Conservation (phyloP, 108 stramenopile species). For the Epipyxis sp. region DNA sequence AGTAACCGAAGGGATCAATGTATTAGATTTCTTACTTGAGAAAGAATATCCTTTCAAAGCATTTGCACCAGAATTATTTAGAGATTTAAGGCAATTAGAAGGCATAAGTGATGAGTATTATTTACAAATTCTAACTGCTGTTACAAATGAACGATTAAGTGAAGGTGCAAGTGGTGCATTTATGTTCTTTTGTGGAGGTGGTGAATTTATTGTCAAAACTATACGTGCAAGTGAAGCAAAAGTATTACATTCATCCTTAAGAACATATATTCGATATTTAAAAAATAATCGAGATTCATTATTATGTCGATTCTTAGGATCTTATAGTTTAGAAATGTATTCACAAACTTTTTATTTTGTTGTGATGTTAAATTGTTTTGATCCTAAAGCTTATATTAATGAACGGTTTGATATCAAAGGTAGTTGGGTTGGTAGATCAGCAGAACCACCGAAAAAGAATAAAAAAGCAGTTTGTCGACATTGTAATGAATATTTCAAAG, state of each 20-base stretch:
- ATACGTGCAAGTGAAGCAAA: constrained; percentile 13
- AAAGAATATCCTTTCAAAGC: constrained; percentile 20
- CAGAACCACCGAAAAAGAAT: constrained; percentile 11
- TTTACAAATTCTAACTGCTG: background rate
- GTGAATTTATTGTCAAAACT: constrained; percentile 29
- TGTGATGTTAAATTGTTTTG: constrained; percentile 26
- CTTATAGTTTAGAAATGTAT: constrained; percentile 19
- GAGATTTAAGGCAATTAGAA: background rate
- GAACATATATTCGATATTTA: background rate
- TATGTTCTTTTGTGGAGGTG: constrained; percentile 33
- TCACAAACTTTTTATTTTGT: constrained; percentile 30
- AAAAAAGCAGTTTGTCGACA: constrained; percentile 26
- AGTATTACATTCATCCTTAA: constrained; percentile 10
- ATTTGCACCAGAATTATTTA: constrained; percentile 22
- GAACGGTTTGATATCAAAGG: constrained; percentile 35
- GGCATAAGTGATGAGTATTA: constrained; percentile 19
- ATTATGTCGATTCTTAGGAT: constrained; percentile 21
- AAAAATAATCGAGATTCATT: constrained; percentile 13
- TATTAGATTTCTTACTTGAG: constrained; percentile 15
- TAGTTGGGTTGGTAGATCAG: constrained; percentile 3
- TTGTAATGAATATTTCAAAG: constrained; percentile 25
- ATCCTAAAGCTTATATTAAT: constrained; percentile 20
- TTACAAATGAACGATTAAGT: constrained; percentile 26
- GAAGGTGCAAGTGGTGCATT: constrained; percentile 37
- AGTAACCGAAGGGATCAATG: background rate